phyloP scores from a whole-genome alignment of 2,329 filamentous ascomycete genomes.

The Botrytis squamosa region DNA sequence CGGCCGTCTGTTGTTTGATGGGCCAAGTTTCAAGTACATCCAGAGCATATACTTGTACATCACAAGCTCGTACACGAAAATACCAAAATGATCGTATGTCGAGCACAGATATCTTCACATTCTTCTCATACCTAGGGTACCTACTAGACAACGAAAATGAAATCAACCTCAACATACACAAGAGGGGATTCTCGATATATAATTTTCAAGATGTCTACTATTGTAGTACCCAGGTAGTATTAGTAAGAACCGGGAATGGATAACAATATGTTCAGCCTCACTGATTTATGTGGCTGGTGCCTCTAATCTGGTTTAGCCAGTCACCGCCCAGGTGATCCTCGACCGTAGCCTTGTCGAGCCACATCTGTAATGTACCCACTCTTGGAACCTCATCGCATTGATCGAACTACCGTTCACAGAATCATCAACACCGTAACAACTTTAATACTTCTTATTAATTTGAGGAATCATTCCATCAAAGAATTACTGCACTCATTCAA shows the following conservation, averaged over 20 bases:
- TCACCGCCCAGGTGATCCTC: not conserved
- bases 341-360: slow-evolving; percentile 9
- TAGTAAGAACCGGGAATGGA: too few relatives aligned
- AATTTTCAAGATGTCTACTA: not conserved
- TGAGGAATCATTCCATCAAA: not conserved
- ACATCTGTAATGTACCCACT: not conserved
- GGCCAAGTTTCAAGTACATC: not conserved
- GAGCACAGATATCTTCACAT: not conserved
- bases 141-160: not conserved
- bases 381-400: slow-evolving; percentile 9
- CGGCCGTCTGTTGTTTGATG: not conserved
- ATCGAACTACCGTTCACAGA: not conserved
- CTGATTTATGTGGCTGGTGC: not conserved
- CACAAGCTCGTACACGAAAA: not conserved
- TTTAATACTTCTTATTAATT: not conserved
- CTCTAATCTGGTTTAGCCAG: not conserved
- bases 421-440: not conserved
- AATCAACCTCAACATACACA: not conserved
- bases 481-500: not conserved
- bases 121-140: not conserved
- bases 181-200: not conserved
- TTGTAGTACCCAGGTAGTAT: too few relatives aligned
- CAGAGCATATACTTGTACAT: not conserved
- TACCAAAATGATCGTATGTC: not conserved
- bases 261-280: not conserved